phyloP scores from a whole-genome alignment of 139 green algal species.

The Medakamo hakoo region DNA sequence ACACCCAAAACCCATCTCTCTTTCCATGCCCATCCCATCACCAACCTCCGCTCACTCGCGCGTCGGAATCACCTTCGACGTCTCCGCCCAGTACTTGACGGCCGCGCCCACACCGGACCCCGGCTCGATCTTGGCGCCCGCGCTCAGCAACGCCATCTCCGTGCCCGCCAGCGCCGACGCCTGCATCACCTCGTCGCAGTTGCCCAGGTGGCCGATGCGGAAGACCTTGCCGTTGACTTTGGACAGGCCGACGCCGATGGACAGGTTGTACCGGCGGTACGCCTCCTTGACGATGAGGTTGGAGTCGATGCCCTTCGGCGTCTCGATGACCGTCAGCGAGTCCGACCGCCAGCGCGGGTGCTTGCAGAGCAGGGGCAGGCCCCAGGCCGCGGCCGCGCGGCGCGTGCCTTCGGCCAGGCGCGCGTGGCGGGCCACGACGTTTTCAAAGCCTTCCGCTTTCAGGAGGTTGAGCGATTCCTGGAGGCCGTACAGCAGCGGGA shows the following conservation, averaged over 20 bases:
- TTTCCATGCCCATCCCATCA: background rate
- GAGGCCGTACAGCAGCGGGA: conserved; percentile 83
- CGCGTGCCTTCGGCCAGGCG: conserved; percentile 59
- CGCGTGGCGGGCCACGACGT: conserved; percentile 73
- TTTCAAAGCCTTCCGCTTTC: conserved; percentile 68
- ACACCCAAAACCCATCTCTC: background rate
- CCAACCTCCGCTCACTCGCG: conserved; percentile 21
- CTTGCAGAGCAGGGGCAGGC: conserved; percentile 82
- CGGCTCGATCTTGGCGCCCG: conserved; percentile 47
- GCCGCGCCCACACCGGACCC: conserved; percentile 58
- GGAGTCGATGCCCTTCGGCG: conserved; percentile 67
- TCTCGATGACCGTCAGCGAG: conserved; percentile 83
- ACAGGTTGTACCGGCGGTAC: conserved; percentile 90
- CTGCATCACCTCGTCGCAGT: conserved; percentile 96
- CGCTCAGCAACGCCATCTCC: conserved; percentile 87
- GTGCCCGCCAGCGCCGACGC: conserved; percentile 56
- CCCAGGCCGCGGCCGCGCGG: conserved; percentile 74
- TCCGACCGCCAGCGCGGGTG: conserved; percentile 70
- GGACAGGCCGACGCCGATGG: conserved; percentile 79
- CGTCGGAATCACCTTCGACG: conserved; percentile 45
- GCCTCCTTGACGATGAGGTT: conserved; percentile 73
- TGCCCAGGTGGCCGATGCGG: conserved; percentile 91
- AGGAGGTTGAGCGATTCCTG: conserved; percentile 55
- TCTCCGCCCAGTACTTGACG: conserved; percentile 66
- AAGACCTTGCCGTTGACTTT: conserved; percentile 87